Evolutionary conservation across 176 grass and related monocot genomes (phyloP), one percentile per base, ranked within the genome.

Genomic region (Triticum dicoccoides): DNA sequence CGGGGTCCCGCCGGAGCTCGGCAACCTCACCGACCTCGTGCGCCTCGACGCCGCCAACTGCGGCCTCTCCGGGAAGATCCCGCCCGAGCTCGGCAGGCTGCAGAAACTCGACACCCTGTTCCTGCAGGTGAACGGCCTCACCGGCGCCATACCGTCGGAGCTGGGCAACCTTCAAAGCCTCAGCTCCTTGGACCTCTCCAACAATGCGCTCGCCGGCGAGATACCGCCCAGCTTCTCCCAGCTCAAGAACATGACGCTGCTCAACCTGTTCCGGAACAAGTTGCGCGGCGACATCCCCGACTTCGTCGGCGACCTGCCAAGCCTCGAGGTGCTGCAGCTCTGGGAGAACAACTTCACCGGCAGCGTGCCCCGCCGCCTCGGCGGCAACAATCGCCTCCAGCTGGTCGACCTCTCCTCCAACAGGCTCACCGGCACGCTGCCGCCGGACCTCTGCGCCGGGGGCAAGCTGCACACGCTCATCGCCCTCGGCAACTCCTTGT

Each of bases 301-400:
- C 80, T 91, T 98, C 82, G 78, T 98, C 61, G 96, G 93, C 76
- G 92, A 98, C 76, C 81, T 98, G 73, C 92, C 93, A 32, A 88
- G 82, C 81, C 90, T 98, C 78, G 90, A 98, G 92, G 96, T 98
- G 83, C 96, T 98, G 81, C 96, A 98, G 91, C 83, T 98, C 5
- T 98, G 96, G 96, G 96, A 98, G 84, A 98, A 98, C 86, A 98
- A 98, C 80, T 96, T 98, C 86, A 98, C 96, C 11, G 96, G 96
- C 32, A 86, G 86, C 27, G 90, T 98, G 74, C 96, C 96, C 1
- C 88, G 87, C 12, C 88, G 90, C 69, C 87, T 95, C 32, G 91
- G 94, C 52, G 69, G 88, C 69, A 91, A 90, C 65, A 88, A 89
- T 9, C 85, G 85, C n/a, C 88, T 93, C 33, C 83, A 90, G 82